phyloP scores from a whole-genome alignment of 78 protist species.

The Dictyostelium purpureum region DNA sequence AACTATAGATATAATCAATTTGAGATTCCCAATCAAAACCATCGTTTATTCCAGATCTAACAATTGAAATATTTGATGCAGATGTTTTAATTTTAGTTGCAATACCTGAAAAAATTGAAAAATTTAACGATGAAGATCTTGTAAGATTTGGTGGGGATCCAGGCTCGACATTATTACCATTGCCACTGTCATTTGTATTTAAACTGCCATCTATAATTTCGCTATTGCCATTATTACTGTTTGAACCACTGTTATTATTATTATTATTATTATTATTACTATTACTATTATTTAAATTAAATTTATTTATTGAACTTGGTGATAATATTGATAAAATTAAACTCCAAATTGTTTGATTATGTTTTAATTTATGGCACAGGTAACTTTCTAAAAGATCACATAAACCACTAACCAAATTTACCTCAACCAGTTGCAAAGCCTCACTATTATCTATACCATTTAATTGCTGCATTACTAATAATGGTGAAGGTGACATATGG shows the following conservation, averaged over 20 bases:
- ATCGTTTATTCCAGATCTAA: not conserved
- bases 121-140: not conserved
- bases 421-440: not conserved
- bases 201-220: too few relatives aligned
- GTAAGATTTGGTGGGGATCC: not conserved
- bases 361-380: not conserved
- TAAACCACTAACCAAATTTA: not conserved
- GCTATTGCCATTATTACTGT: not conserved
- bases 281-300: not conserved
- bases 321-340: not conserved
- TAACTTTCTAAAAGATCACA: slow-evolving; percentile 6
- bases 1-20: slow-evolving; percentile 43
- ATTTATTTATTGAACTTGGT: not conserved
- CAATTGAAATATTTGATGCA: not conserved
- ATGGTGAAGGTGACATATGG: not conserved
- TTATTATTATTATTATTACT: not conserved
- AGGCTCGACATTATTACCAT: not conserved
- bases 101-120: not conserved
- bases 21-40: slow-evolving; percentile 6
- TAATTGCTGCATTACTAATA: not conserved
- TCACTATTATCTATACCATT: not conserved
- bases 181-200: not conserved
- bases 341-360: slow-evolving; percentile 2
- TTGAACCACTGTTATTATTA: not conserved
- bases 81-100: slow-evolving; percentile 1